Base-by-base conservation (phyloP, 2,329 filamentous ascomycete genomes). In the Ampelomyces quisqualis region DNA sequence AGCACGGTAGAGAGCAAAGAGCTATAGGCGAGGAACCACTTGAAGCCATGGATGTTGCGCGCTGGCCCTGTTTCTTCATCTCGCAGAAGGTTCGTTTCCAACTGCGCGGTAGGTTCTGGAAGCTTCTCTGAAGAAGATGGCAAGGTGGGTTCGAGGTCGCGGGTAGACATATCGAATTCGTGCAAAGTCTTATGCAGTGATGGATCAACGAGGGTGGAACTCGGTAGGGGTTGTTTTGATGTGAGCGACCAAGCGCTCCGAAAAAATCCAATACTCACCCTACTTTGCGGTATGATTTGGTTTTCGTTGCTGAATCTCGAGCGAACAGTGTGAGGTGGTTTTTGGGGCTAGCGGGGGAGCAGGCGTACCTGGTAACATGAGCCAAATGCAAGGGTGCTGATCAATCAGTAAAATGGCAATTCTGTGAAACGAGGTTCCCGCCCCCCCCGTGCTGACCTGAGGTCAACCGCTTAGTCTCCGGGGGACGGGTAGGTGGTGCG, bases 281-380 rank as follows among this genome's bases (percentile, higher is more conserved):
- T 28, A 13, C 26, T 9, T 28, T 28, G 5, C 8, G n/a, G 26
- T 28, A n/a, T 28, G 26, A 8, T 28, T 28, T 28, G 26, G 26
- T 28, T n/a, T 28, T 28, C 26, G 26, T 28, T 28, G 26, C 26
- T 28, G 26, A 28, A 28, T 28, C 26, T 28, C 26, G 26, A 28
- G 26, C 26, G 26, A 13, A 28, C 7, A 28, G 7, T 28, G 26
- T 28, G 26, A 28, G 26, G 26, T 28, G 26, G 26, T 28, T 28
- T 28, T n/a, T n/a, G 26, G 26, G 26, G 26, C 7, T 28, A 28
- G 26, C 5, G n/a, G 26, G 26, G 26, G 26, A 28, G 26, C 26
- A 28, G 26, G 26, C 26, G 26, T 28, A 28, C 26, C 26, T 28
- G 5, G 26, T 28, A 28, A 28, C n/a, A 28, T 8, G 7, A 28